Base-by-base conservation (phyloP, 805 yeast species). In the Dipodascus albidus region DNA sequence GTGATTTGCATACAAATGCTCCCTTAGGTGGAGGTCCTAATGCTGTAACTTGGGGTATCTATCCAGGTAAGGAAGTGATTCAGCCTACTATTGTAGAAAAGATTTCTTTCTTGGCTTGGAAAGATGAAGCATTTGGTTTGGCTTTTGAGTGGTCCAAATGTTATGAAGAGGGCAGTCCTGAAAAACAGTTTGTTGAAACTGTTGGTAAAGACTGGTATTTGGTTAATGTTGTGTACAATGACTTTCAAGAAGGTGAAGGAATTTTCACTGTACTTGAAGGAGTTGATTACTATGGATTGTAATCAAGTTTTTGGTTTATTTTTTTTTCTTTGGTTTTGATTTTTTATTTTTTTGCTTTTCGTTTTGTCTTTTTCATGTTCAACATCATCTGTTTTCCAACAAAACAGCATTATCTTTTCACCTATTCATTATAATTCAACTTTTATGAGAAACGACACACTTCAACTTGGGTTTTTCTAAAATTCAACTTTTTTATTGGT, bases 11-110 rank as follows among this genome's bases (percentile, higher is more conserved):
- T 19, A 79, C 95, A 50, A 90, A 90, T 67, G 81, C 88, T 50
- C 77, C 77, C 22, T 82, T 79, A 48, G 24, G 31, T 9, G 87
- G 82, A 54, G 85, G 81, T 57, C 89, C 95, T 58, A 90, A 87
- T 64, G 96, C 98, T 6, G 97, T 91, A 54, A 91, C 98, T 19
- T 91, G 98, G 98, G 98, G 98, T 58, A 88, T 90, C 53, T 89
- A 87, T 80, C 97, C 98, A 23, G 96, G 96, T 41, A 85, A 84
- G 64, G 97, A 91, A 70, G 85, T 91, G 52, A 76, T 87, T 58
- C 98, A 91, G 71, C 97, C 98, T 52, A 91, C 98, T 0, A 88
- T 91, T 66, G 97, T 91, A 20, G 98, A 91, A 67, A 84, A 82
- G 63, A 81, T 83, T 41, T 87, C 96, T 1, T 91, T 91, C 69